phyloP scores from a whole-genome alignment of 352 stramenopile genomes.

The Pythium monospermum region DNA sequence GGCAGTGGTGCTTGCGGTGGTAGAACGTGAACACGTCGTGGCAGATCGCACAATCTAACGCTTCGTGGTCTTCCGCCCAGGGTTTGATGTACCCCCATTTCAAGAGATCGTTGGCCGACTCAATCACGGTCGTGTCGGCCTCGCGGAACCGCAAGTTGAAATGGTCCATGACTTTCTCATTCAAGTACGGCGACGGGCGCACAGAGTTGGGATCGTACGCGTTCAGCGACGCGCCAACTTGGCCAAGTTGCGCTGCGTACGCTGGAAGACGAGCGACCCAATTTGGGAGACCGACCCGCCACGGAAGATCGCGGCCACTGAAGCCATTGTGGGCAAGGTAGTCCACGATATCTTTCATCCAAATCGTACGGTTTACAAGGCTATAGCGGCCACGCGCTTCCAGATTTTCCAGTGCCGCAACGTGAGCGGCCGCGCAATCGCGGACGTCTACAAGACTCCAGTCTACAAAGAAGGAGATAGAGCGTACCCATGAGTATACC shows the following conservation, averaged over 20 bases:
- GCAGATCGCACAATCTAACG: constrained; percentile 67
- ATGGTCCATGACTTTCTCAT: constrained; percentile 75
- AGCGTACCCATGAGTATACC: not conserved
- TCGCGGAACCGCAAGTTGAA: constrained; percentile 75
- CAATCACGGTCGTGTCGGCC: constrained; percentile 57
- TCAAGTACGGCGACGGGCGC: constrained; percentile 70
- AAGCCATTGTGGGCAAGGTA: constrained; percentile 80
- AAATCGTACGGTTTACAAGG: constrained; percentile 79
- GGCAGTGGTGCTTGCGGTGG: constrained; percentile 77
- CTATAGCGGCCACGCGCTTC: constrained; percentile 83
- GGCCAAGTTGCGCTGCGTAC: constrained; percentile 80
- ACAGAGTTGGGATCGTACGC: constrained; percentile 45
- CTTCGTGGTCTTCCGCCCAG: constrained; percentile 85
- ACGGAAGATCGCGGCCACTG: constrained; percentile 82
- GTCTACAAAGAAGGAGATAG: constrained; percentile 29
- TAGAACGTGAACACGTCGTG: constrained; percentile 79
- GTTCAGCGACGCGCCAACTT: constrained; percentile 78
- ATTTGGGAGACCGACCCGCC: constrained; percentile 70
- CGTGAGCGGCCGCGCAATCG: constrained; percentile 76
- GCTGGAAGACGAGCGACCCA: constrained; percentile 83
- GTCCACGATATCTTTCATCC: constrained; percentile 88
- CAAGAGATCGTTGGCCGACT: constrained; percentile 77
- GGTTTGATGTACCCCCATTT: constrained; percentile 86
- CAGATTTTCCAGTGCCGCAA: constrained; percentile 78
- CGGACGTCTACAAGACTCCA: constrained; percentile 86